These are phyloP conservation scores for Hyaloscypha bicolor DNA, from an alignment of 495 filamentous ascomycete genomes.

Conservation along the genomic window DNA sequence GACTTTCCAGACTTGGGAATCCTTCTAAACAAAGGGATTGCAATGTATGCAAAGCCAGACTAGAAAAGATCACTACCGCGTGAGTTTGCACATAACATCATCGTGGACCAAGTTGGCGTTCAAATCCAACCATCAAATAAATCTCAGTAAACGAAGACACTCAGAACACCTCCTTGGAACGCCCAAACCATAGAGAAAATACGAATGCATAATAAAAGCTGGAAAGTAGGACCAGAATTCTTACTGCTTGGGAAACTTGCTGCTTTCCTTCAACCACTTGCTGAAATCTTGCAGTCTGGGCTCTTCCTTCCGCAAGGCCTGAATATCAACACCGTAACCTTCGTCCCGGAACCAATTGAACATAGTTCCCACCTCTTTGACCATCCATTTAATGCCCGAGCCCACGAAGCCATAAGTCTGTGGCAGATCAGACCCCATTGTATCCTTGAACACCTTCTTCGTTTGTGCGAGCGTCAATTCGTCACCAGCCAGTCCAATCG, in stretches of 20 bases:
- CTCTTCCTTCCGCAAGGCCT: conserved; percentile 41
- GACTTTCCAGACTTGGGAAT: too few relatives aligned
- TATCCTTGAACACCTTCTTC: conserved; percentile 40
- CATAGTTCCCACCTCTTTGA: conserved; percentile 45
- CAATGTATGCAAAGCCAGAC: too few relatives aligned
- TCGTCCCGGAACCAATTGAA: conserved; percentile 48
- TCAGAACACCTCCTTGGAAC: too few relatives aligned
- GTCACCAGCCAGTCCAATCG: conserved; percentile 49
- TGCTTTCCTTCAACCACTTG: conserved; percentile 43
- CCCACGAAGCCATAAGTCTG: conserved; percentile 44
- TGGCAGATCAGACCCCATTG: conserved; percentile 43
- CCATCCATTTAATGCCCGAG: conserved; percentile 37
- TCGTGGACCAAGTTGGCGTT: too few relatives aligned
- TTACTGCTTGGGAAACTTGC: conserved; percentile 31
- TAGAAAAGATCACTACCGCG: too few relatives aligned
- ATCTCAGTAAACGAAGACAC: too few relatives aligned
- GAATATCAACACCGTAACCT: conserved; percentile 47
- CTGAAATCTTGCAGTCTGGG: conserved; percentile 46
- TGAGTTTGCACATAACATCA: too few relatives aligned
- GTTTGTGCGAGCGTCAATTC: conserved; percentile 45
- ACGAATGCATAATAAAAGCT: not conserved
- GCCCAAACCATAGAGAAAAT: not conserved
- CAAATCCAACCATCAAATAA: too few relatives aligned
- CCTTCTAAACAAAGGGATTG: too few relatives aligned
- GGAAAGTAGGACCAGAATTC: not conserved